Conservation (phyloP, 176 grass and related monocot species). For the Juncus effusus region DNA sequence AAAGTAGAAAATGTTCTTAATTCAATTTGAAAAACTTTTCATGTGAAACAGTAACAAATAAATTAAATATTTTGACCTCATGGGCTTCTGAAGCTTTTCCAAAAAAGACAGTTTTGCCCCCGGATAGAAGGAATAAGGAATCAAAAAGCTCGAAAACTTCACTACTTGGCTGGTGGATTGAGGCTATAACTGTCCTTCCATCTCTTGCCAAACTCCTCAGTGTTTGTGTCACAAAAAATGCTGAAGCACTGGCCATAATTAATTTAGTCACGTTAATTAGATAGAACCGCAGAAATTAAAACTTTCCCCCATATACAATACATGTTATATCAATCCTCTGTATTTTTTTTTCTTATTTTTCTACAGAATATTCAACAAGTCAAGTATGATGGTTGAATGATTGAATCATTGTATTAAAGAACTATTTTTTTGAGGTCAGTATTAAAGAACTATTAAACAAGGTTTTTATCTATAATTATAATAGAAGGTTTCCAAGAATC, state of each 20-base stretch:
- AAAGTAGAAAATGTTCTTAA: no score
- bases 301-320: no score
- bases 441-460: no score
- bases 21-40: background rate
- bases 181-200: constrained; percentile 30
- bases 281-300: background rate
- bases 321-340: no score
- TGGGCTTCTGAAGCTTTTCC: constrained; percentile 26
- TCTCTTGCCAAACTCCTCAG: constrained; percentile 28
- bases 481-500: no score
- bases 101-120: constrained; percentile 39
- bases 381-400: no score
- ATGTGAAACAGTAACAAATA: no score
- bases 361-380: no score
- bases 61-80: constrained; percentile 4
- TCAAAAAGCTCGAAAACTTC: constrained; percentile 40
- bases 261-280: background rate
- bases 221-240: constrained; percentile 39
- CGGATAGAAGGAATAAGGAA: constrained; percentile 27
- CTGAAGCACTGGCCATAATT: constrained; percentile 23
- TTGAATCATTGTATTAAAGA: no score
- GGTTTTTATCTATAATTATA: no score
- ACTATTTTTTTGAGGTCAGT: no score
- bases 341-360: no score
- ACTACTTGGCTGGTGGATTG: constrained; percentile 36